Percentiles rank a stretch among this genome's conserved stretches.
These are phyloP conservation scores for Rhynchospora pubera DNA, from an alignment of 176 grass and related monocot genomes.

Conservation along the genomic window DNA sequence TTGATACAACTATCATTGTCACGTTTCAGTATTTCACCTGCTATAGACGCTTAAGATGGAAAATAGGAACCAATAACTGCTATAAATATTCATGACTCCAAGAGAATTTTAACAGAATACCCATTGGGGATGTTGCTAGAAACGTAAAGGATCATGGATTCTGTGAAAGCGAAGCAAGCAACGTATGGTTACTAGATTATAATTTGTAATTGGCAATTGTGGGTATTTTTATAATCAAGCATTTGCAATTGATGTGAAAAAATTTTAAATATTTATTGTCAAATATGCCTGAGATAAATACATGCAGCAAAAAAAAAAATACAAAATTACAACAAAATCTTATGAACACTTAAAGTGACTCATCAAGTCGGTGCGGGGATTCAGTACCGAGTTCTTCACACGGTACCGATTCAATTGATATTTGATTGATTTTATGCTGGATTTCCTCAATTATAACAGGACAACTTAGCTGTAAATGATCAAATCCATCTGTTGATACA, in stretches of 20 bases:
- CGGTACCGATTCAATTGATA: neutral
- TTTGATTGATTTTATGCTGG: neutral
- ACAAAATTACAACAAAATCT: neutral
- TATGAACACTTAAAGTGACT: neutral
- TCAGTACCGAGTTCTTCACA: neutral
- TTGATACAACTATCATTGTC: too few relatives aligned
- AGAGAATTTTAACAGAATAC: too few relatives aligned
- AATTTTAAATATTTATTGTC: too few relatives aligned
- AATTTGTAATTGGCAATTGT: neutral
- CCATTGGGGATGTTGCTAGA: too few relatives aligned
- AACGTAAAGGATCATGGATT: too few relatives aligned
- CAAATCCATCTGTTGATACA: neutral
- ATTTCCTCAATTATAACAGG: conserved; percentile 4
- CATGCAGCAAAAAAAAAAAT: neutral
- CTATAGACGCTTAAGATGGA: too few relatives aligned
- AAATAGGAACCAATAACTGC: too few relatives aligned
- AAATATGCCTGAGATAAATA: neutral
- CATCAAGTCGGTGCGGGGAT: neutral
- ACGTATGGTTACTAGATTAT: neutral
- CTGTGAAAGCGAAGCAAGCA: neutral
- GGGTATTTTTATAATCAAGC: neutral
- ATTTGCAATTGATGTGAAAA: neutral
- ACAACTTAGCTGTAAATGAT: conserved; percentile 12
- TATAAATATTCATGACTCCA: too few relatives aligned
- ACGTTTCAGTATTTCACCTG: too few relatives aligned